Base-by-base conservation (phyloP, 2,329 filamentous ascomycete genomes). In the Hymenoscyphus occultus region DNA sequence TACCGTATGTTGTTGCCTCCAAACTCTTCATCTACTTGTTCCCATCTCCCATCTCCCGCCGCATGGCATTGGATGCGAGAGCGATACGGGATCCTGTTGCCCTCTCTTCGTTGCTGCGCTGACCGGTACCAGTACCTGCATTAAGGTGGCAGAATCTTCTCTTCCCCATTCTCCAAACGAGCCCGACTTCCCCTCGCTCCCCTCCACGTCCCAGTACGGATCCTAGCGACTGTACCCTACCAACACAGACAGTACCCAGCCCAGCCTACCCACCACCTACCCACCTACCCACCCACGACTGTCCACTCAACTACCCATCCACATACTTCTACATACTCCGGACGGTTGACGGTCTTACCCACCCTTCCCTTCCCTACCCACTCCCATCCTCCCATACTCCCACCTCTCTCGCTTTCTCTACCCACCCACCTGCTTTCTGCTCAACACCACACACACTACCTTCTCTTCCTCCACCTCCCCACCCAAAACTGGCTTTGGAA, bases 91-190 rank as follows among this genome's bases (percentile, higher is more conserved):
- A n/a, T 9, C 7, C 45, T 48, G n/a, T 16, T 22, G n/a, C 45
- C 65, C 65, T 68, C 64, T 63, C 65, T 64, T 67, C 70, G 67
- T 67, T 75, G 73, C 72, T 71, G 68, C 67, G 71, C 71, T 74
- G 71, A 74, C 69, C 68, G 64, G 69, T 58, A 39, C 61, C 61
- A 63, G 75, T 74, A 74, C 74, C 74, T 76, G 74, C 74, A 75
- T 74, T 72, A 76, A 75, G 70, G 71, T 75, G 70, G 71, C 66
- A 70, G 68, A 70, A 71, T 62, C 65, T 67, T 68, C 69, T 68
- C 69, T 51, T 51, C 19, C 45, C 69, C 69, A 71, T 71, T 70
- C 66, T 66, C 68, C 67, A 65, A 64, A 67, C 65, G 64, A 61
- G 64, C 64, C 56, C 62, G 51, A 51, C 61, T 35, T 45, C 19